phyloP scores from a whole-genome alignment of 1,284 basidiomycete species.

The Malassezia restricta region DNA sequence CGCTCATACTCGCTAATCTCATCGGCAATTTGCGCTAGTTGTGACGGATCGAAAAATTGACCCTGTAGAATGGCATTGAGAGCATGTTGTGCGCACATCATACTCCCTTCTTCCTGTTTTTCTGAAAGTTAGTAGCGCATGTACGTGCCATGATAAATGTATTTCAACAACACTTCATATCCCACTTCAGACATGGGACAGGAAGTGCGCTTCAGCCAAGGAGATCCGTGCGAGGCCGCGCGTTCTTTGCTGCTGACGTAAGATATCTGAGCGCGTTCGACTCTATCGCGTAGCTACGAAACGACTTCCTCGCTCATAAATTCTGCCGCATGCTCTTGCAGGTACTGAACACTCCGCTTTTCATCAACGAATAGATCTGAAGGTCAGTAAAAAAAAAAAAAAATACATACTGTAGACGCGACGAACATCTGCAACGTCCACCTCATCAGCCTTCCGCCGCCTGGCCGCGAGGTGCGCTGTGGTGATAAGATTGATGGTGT shows the following conservation, averaged over 20 bases:
- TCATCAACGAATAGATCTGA: constrained; percentile 68
- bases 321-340: constrained; percentile 66
- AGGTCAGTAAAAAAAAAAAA: neutral
- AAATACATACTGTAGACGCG: constrained; percentile 55
- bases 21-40: constrained; percentile 31
- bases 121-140: constrained; percentile 12
- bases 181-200: neutral
- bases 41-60: constrained; percentile 36
- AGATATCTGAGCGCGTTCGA: too few species aligned
- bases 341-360: constrained; percentile 81
- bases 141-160: constrained; percentile 13
- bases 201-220: too few species aligned
- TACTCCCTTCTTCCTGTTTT: constrained; percentile 35
- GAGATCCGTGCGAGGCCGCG: too few species aligned
- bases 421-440: constrained; percentile 71
- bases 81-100: constrained; percentile 44
- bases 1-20: constrained; percentile 27
- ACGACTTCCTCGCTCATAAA: constrained; percentile 47
- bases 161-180: neutral
- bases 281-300: neutral
- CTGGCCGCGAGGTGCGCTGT: constrained; percentile 70
- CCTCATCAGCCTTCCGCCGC: constrained; percentile 60
- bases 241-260: too few species aligned
- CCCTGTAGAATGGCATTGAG: constrained; percentile 40
- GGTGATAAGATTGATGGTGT: constrained; percentile 82